A percentile compares a stretch with the other conserved stretches of the same genome.
phyloP scores from a whole-genome alignment of 495 filamentous ascomycete genomes.

The Cercophora scortea region DNA sequence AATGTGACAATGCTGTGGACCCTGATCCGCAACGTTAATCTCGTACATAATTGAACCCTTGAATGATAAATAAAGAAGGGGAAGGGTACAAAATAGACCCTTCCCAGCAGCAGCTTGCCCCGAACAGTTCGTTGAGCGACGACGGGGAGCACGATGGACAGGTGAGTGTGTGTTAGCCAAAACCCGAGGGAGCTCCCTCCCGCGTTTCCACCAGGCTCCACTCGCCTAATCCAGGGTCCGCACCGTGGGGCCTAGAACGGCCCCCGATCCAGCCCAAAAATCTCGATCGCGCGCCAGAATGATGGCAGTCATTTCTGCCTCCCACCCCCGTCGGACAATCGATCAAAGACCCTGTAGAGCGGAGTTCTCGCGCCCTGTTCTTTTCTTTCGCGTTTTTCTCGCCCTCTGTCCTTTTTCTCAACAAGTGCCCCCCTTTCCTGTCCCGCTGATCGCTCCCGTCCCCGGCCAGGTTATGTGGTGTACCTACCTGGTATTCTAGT shows the following conservation, averaged over 20 bases:
- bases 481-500: not conserved
- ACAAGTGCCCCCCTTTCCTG: no score
- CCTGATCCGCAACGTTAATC: no score
- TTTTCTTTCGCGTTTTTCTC: slow-evolving; percentile 3
- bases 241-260: no score
- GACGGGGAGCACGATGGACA: no score
- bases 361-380: slow-evolving; percentile 3
- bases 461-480: not conserved
- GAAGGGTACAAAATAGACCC: no score
- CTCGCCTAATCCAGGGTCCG: not conserved
- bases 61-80: no score
- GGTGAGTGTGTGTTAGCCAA: not conserved
- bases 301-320: slow-evolving; percentile 7
- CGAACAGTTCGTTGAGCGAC: no score
- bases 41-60: no score
- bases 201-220: slow-evolving; percentile 1
- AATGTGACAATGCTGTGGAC: no score
- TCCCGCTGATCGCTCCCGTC: not conserved
- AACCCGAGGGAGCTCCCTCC: slow-evolving; percentile 13
- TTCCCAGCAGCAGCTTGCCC: no score
- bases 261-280: slow-evolving; percentile 19
- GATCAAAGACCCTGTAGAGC: slow-evolving; percentile 7
- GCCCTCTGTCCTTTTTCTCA: no score
- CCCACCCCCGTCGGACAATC: not conserved
- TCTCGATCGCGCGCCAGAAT: slow-evolving; percentile 17